Evolutionary conservation across 1,284 basidiomycete genomes (phyloP), one percentile per base, ranked within the genome.

Genomic region (Cryptococcus depauperatus): DNA sequence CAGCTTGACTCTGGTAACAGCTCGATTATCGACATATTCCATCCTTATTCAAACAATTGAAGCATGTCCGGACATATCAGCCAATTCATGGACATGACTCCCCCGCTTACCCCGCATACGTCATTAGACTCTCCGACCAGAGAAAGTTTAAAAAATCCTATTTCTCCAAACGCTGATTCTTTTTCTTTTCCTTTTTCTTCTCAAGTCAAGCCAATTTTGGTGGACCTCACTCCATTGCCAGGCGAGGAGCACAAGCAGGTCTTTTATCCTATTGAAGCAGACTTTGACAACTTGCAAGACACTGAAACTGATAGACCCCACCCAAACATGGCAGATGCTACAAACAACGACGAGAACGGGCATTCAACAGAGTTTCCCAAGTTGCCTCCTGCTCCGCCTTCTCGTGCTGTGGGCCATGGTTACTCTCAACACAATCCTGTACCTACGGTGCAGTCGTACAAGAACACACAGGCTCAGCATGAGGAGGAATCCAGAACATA

Each of bases 381-480:
- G 3, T 54, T 70, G 6, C 66, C 69, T 9, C 49, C 52, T 10
- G 69, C 67, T 0, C 69, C 69, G 1, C 64, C 69, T 5, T 59
- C 68, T 11, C 54, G 56, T 26, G 50, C 58, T 27, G 38, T 63
- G 41, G 68, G 69, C 11, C 55, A 63, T 37, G 68, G 68, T 8
- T 72, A 65, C 47, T 59, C 56, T 0, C 46, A 51, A 32, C 44
- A 53, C 40, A 60, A 71, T 49, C 69, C 67, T 18, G 66, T 74
- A 14, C 74, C 74, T 4, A 75, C 70, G 19, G 68, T 73, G 26
- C 60, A 67, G 41, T 46, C 55, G 8, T 73, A 72, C 54, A 51
- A 59, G 21, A 57, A 50, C 6, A 51, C 62, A 11, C 57, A 72
- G 49, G 57, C 58, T 39, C n/a, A 52, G 21, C 58, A 68, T 37